Conservation (phyloP, 352 stramenopile species). For the Plasmopara viticola region DNA sequence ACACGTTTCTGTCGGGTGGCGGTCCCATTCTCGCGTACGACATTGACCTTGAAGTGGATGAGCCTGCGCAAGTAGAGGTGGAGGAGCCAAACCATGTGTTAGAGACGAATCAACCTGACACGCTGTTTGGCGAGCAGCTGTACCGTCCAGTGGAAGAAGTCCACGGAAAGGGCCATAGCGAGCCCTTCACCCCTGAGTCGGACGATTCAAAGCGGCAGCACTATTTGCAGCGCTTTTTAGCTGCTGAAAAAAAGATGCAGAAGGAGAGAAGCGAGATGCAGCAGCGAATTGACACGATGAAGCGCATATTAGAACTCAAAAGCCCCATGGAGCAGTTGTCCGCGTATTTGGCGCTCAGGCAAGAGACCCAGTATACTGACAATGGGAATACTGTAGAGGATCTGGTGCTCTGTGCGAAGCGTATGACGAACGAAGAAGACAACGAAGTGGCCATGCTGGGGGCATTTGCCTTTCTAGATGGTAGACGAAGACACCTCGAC, state of each 20-base stretch:
- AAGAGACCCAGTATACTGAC: constrained; percentile 27
- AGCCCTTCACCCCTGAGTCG: constrained; percentile 6
- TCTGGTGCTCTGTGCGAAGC: constrained; percentile 43
- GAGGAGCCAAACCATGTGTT: constrained; percentile 20
- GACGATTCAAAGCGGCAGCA: constrained; percentile 34
- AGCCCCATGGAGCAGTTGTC: constrained; percentile 55
- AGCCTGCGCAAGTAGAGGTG: constrained; percentile 26
- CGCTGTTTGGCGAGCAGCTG: not conserved
- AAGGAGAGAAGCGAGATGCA: constrained; percentile 28
- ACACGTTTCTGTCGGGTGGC: not conserved
- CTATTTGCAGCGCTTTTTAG: constrained; percentile 33
- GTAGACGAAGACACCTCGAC: constrained; percentile 18
- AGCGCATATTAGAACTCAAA: constrained; percentile 43
- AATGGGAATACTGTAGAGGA: constrained; percentile 38
- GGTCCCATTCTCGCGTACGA: constrained; percentile 34
- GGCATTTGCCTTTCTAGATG: constrained; percentile 57
- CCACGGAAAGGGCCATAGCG: constrained; percentile 1
- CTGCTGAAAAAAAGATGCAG: constrained; percentile 39
- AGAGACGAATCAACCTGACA: constrained; percentile 7
- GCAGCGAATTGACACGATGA: constrained; percentile 44
- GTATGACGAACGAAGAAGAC: constrained; percentile 38
- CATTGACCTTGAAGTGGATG: constrained; percentile 23
- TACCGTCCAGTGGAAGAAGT: constrained; percentile 12
- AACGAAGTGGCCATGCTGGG: constrained; percentile 50
- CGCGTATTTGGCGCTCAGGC: constrained; percentile 51